phyloP scores from a whole-genome alignment of 1,139 yeast genomes.

The Candida glucosophila region DNA sequence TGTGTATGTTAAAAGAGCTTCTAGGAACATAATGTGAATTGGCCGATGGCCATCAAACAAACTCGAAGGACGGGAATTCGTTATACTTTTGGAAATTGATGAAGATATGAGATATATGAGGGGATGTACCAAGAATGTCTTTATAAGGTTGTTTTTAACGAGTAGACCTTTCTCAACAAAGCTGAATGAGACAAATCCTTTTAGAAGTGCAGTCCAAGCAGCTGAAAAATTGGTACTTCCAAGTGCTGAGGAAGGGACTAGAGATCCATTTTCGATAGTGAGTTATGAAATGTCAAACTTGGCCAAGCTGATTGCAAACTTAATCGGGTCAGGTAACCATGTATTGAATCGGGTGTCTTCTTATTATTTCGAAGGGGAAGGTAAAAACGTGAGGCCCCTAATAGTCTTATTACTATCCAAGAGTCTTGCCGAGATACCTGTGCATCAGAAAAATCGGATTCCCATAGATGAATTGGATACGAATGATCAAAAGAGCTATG shows the following conservation, averaged over 20 bases:
- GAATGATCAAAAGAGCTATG: conserved; percentile 50
- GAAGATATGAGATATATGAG: too few species aligned
- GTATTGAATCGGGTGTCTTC: conserved; percentile 82
- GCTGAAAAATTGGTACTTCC: conserved; percentile 83
- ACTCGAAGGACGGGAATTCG: too few species aligned
- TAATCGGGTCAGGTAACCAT: conserved; percentile 92
- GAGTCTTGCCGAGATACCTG: conserved; percentile 72
- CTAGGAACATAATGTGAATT: too few species aligned
- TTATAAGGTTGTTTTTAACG: too few species aligned
- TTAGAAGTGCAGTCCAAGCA: conserved; percentile 57
- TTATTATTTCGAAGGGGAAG: conserved; percentile 92
- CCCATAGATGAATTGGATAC: conserved; percentile 55
- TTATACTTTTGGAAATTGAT: too few species aligned
- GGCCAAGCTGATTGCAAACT: conserved; percentile 76
- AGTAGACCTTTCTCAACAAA: too few species aligned
- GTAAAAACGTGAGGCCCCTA: conserved; percentile 90
- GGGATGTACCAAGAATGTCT: too few species aligned
- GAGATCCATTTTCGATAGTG: conserved; percentile 87
- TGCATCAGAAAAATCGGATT: conserved; percentile 56
- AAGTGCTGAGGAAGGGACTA: conserved; percentile 34
- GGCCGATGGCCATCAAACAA: too few species aligned
- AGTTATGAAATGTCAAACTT: conserved; percentile 88
- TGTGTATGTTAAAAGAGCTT: too few species aligned
- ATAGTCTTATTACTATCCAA: conserved; percentile 77
- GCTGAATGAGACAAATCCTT: too few species aligned